phyloP scores from a whole-genome alignment of 805 yeast species.

The Monosporozyma aquatica region DNA sequence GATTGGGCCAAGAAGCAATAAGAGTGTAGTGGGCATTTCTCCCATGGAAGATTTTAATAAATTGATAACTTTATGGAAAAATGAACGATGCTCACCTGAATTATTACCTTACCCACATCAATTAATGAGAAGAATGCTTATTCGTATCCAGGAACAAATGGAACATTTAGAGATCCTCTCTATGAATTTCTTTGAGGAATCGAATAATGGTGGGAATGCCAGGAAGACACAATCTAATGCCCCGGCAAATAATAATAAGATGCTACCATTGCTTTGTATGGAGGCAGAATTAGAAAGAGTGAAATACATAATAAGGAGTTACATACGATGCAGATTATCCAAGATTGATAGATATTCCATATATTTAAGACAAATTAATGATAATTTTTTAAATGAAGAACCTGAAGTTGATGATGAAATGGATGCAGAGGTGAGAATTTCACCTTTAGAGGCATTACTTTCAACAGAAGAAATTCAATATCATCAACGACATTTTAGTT shows the following conservation, averaged over 20 bases:
- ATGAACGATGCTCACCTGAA: constrained; percentile 83
- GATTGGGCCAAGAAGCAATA: constrained; percentile 1
- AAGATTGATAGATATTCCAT: constrained; percentile 68
- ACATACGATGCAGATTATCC: constrained; percentile 63
- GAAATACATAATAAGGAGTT: constrained; percentile 71
- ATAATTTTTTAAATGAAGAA: constrained; percentile 8
- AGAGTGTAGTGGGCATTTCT: background rate
- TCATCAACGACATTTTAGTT: constrained; percentile 57
- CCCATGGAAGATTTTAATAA: constrained; percentile 21
- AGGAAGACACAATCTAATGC: too few relatives aligned
- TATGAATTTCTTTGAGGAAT: constrained; percentile 56
- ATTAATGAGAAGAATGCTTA: constrained; percentile 49
- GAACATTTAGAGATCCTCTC: constrained; percentile 72
- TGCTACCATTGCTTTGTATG: constrained; percentile 64
- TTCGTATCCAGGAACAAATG: constrained; percentile 56
- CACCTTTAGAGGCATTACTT: constrained; percentile 28
- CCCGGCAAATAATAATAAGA: constrained; percentile 12
- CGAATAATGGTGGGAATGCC: constrained; percentile 4
- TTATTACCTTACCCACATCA: constrained; percentile 63
- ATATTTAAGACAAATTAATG: constrained; percentile 38
- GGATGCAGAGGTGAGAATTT: constrained; percentile 13
- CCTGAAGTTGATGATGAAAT: constrained; percentile 3
- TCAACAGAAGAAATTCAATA: constrained; percentile 56
- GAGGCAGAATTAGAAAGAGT: constrained; percentile 89
- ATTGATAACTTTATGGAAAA: constrained; percentile 61